Base-by-base conservation (phyloP, 176 grass and related monocot genomes). In the Ensete glaucum region DNA sequence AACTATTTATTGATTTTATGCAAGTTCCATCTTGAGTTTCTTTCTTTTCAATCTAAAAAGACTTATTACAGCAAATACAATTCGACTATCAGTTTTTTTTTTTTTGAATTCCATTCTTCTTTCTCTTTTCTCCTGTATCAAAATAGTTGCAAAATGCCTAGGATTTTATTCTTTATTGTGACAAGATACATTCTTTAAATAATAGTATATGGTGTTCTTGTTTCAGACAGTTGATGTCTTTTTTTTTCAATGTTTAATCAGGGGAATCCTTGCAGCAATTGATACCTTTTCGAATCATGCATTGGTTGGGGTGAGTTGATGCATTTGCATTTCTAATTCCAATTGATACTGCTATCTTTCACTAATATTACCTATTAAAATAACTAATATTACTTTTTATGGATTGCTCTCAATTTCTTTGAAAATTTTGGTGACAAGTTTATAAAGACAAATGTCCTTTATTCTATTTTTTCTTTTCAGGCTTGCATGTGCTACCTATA, bases 251-350 rank as follows among this genome's bases (percentile, higher is more conserved):
- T 77, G 57, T 24, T 50, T 75, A 84, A 86, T 78, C 58, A 96
- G 92, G 80, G 87, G 92, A 73, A 62, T 96, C 79, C 76, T 92
- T 76, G 81, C 88, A 77, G 76, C 87, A 65, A 84, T 96, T 8
- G 87, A 89, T 60, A 78, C 90, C 62, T 76, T 96, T n/a, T 78
- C 85, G 62, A 76, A 69, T 60, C 74, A 85, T 75, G 22, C 73
- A 73, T 74, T 92, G 2, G 65, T 80, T 9, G 89, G 92, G 50
- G 89, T 96, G 89, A 82, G 86, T 81, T 76, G 10, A 72, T 53
- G 56, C 56, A 11, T 52, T 72, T 67, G 11, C 64, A 67, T 16
- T 67, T 43, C 64, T 11, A 29, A 34, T 24, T 29, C 15, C 27
- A 25, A 3, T 34, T 34, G 29, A 29, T 27, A 67, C 12, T 34